These are phyloP conservation scores for Physcomitrellopsis africana DNA, from an alignment of 225 moss, liverwort and hornwort genomes.

Conservation along the genomic window DNA sequence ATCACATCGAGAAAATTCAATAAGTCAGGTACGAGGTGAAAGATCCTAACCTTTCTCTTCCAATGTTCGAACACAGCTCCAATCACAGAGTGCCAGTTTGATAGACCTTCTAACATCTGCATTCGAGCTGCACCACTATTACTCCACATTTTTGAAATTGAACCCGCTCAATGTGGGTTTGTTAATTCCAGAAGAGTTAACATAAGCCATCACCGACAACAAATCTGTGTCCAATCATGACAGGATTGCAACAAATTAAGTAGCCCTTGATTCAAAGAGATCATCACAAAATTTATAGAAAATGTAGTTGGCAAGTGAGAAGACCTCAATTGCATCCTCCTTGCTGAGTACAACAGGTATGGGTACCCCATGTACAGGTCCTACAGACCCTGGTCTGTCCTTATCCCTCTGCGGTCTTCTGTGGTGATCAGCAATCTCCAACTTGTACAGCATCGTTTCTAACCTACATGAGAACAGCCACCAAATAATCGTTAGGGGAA, in stretches of 20 bases:
- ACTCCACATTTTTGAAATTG: constrained; percentile 8
- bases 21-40: background rate
- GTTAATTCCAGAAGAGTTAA: background rate
- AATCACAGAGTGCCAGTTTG: constrained; percentile 57
- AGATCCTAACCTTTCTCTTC: constrained; percentile 69
- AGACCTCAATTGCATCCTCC: constrained; percentile 64
- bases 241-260: background rate
- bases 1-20: background rate
- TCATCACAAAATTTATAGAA: background rate
- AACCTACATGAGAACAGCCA: constrained; percentile 58
- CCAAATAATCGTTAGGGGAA: background rate
- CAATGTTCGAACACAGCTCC: constrained; percentile 74
- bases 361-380: constrained; percentile 48
- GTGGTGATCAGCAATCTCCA: constrained; percentile 75
- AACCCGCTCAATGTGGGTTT: background rate
- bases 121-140: constrained; percentile 17
- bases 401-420: constrained; percentile 63
- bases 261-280: background rate
- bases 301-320: constrained; percentile 19
- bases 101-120: constrained; percentile 64
- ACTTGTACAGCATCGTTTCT: constrained; percentile 80
- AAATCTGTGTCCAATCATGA: constrained; percentile 6
- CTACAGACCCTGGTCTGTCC: constrained; percentile 42
- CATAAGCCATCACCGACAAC: background rate
- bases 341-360: constrained; percentile 64